Evolutionary conservation across 495 filamentous ascomycete genomes (phyloP).

Genomic region (Trichoderma erinaceum): DNA sequence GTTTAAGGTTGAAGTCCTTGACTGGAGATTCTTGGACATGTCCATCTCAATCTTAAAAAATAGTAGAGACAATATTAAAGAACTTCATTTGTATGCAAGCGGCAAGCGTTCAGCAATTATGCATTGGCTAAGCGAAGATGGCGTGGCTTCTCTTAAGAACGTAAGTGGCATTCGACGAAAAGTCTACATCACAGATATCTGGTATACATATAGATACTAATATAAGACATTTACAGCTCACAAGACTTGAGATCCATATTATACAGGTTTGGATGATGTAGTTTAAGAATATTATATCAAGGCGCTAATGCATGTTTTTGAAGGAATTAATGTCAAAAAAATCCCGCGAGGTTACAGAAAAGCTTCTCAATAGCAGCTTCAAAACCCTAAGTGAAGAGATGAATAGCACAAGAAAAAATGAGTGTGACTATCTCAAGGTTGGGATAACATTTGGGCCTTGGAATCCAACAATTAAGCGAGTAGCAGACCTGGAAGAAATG

Average conservation of each 20-base stretch:
- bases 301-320: too few species aligned
- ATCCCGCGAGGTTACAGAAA: neutral
- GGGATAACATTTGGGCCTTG: neutral
- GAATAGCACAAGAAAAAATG: neutral
- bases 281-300: too few species aligned
- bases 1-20: neutral
- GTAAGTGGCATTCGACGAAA: neutral
- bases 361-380: neutral
- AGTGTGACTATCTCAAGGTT: neutral
- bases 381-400: neutral
- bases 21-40: conserved; percentile 2
- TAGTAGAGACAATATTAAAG: neutral
- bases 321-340: neutral
- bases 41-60: neutral
- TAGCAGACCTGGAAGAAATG: conserved; percentile 7
- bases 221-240: neutral
- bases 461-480: too few species aligned
- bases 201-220: too few species aligned
- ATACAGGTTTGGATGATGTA: neutral
- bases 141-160: neutral
- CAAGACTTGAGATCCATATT: neutral
- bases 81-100: conserved; percentile 8
- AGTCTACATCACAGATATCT: neutral
- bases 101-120: neutral
- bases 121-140: neutral